Evolutionary conservation across 1,139 yeast genomes (phyloP).

Genomic region (Keqinozyma sinolaborantium): DNA sequence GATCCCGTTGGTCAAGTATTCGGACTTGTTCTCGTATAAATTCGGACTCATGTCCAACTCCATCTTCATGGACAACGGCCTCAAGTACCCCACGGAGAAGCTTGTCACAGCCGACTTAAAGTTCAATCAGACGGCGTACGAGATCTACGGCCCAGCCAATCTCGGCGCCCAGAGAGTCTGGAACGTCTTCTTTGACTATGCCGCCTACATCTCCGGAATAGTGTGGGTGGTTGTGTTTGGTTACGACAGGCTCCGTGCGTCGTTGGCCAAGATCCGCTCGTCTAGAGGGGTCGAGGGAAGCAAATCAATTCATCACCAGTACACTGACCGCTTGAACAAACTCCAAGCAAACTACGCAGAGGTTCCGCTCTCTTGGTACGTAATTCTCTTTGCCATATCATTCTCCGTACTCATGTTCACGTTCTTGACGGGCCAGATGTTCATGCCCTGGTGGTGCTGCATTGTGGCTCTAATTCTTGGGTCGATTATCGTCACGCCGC

Average conservation of each 20-base stretch:
- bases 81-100: conserved; percentile 30
- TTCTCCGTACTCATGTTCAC: conserved; percentile 30
- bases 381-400: conserved; percentile 27
- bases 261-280: conserved; percentile 11
- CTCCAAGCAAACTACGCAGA: conserved; percentile 32
- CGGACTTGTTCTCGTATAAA: conserved; percentile 19
- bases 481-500: conserved; percentile 42
- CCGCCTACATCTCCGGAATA: conserved; percentile 46
- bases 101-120: conserved; percentile 28
- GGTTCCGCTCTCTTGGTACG: conserved; percentile 43
- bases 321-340: conserved; percentile 38
- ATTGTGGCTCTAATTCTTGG: conserved; percentile 42
- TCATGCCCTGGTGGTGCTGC: conserved; percentile 50
- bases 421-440: conserved; percentile 34
- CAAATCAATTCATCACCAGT: conserved; percentile 8
- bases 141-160: conserved; percentile 33
- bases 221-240: conserved; percentile 44
- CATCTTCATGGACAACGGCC: conserved; percentile 27
- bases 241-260: conserved; percentile 16
- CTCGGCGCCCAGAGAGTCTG: conserved; percentile 46
- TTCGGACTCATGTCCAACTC: conserved; percentile 40
- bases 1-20: conserved; percentile 40
- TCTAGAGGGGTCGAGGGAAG: neutral
- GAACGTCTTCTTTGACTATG: conserved; percentile 51
- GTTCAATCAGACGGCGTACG: conserved; percentile 38